Evolutionary conservation across 2,329 filamentous ascomycete genomes (phyloP), one percentile per base, ranked within the genome.

Genomic region (Aspergillus versicolor): DNA sequence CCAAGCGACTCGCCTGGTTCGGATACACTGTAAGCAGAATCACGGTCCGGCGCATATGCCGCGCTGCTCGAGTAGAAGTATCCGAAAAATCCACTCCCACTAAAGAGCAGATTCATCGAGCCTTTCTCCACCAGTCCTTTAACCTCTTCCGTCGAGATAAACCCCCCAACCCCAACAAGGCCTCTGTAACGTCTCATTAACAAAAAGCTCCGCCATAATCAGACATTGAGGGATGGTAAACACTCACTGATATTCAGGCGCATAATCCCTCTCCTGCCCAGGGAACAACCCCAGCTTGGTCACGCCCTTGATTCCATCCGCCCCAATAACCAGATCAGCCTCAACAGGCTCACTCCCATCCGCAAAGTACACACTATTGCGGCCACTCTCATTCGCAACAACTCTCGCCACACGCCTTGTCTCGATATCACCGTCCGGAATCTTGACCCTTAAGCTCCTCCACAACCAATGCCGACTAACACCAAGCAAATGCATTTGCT

Each of bases 31-130:
- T 63, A 67, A 24, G 65, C 52, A 11, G 67, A 65, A 57, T 71
- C 60, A 19, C 67, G 52, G 41, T 68, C 57, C 2, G 61, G 54
- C 13, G 61, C 64, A 2, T 60, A 52, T 9, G 52, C 8, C 3
- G 64, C 58, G 41, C 66, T 71, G 7, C 63, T 61, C 13, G 70
- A 63, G 49, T 73, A 76, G 24, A 75, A 74, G 62, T 81, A 82
- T 1, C 80, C 80, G 60, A 82, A 82, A 63, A 81, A 82, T 0
- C 80, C 80, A 51, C 79, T 79, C 1, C 75, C 70, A 2, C 80
- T 79, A 55, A 80, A 80, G 0, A 75, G 67, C 44, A 81, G 70
- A 40, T 70, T 72, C 72, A 80, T 77, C 1, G 68, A 67, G 5
- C 73, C 73, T 17, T 69, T 57, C 11, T 75, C 68, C 17, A 79